Percentiles rank a stretch among this genome's conserved stretches.
These are phyloP conservation scores for Aspergillus costaricaensis DNA, from an alignment of 2,329 filamentous ascomycete species.

Conservation along the genomic window DNA sequence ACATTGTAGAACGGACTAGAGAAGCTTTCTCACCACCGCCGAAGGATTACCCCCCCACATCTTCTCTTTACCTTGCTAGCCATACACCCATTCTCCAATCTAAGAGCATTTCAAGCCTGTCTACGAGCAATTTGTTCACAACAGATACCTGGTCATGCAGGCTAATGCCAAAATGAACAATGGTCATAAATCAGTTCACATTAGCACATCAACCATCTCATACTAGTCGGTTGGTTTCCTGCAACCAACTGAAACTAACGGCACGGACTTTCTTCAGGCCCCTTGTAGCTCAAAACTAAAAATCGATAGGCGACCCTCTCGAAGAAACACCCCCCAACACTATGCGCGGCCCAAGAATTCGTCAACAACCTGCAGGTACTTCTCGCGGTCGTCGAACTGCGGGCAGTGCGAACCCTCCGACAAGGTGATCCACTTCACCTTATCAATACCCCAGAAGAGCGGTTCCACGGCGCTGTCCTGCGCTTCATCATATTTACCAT, in stretches of 20 bases:
- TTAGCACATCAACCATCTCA: neutral
- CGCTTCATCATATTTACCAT: constrained; percentile 5
- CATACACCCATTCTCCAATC: too few species aligned
- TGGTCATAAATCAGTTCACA: neutral
- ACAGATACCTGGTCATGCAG: too few species aligned
- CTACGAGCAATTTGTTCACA: too few species aligned
- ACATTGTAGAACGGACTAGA: too few species aligned
- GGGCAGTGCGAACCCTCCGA: constrained; percentile 3
- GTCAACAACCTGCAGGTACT: neutral
- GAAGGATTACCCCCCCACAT: too few species aligned
- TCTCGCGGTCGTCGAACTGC: constrained; percentile 2
- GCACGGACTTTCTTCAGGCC: neutral
- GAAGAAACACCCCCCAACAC: neutral
- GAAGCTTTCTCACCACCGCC: too few species aligned
- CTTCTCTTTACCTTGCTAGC: too few species aligned
- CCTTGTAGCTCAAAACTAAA: neutral
- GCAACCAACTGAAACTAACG: neutral
- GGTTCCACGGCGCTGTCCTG: constrained; percentile 4
- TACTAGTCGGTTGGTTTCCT: neutral
- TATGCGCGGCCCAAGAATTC: neutral
- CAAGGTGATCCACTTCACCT: constrained; percentile 4
- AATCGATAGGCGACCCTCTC: neutral
- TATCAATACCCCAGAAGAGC: constrained; percentile 2
- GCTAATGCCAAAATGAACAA: neutral
- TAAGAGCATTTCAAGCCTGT: accelerated